Conservation (phyloP, 805 yeast species). For the Yarrowia sp. region DNA sequence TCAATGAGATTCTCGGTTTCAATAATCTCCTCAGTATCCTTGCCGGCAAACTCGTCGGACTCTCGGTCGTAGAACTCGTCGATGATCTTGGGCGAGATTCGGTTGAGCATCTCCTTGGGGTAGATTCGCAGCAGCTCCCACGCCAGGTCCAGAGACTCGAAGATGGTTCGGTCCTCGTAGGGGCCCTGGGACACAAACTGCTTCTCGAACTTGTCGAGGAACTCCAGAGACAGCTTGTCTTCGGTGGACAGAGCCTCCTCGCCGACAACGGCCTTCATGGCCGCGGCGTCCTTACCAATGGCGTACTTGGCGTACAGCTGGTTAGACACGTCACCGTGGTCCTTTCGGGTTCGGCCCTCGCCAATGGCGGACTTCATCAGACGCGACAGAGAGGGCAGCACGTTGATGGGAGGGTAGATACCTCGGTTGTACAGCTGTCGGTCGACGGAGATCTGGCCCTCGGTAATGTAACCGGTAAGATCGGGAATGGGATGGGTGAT, state of each 20-base stretch:
- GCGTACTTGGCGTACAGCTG: constrained; percentile 99
- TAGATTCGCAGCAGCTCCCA: constrained; percentile 97
- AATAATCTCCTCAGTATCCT: constrained; percentile 36
- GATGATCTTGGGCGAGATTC: constrained; percentile 96
- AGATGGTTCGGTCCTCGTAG: constrained; percentile 90
- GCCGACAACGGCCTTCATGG: constrained; percentile 99
- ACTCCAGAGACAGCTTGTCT: constrained; percentile 95
- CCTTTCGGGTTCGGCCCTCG: constrained; percentile 99
- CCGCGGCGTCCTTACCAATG: constrained; percentile 99
- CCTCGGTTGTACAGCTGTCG: constrained; percentile 96
- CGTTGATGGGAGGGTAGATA: constrained; percentile 98
- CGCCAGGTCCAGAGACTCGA: constrained; percentile 95
- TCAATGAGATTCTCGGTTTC: constrained; percentile 41
- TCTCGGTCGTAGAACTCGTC: constrained; percentile 93
- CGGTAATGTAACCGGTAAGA: constrained; percentile 98
- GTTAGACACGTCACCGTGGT: constrained; percentile 98
- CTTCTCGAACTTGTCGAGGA: constrained; percentile 96
- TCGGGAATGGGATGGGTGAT: constrained; percentile 99
- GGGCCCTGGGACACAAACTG: constrained; percentile 95
- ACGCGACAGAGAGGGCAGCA: constrained; percentile 94
- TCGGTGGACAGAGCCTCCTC: constrained; percentile 98
- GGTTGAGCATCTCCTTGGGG: constrained; percentile 97
- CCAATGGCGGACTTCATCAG: constrained; percentile 99
- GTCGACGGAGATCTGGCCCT: constrained; percentile 97
- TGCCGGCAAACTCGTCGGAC: constrained; percentile 45